Conservation (phyloP, 176 grass and related monocot species). For the Oryza australiensis region DNA sequence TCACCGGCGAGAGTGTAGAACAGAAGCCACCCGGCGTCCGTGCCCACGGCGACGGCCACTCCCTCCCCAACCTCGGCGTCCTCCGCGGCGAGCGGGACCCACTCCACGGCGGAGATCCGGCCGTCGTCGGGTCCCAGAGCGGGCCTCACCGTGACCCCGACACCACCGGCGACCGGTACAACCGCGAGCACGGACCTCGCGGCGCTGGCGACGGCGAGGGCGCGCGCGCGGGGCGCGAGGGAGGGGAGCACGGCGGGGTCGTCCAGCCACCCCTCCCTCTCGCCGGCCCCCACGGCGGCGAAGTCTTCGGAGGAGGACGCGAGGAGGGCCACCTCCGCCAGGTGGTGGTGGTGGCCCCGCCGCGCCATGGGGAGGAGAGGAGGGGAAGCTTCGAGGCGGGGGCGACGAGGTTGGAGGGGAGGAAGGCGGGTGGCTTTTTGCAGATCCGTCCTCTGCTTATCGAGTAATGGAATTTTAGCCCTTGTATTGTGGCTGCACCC, state of each 20-base stretch:
- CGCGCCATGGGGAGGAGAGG: slow-evolving; percentile 45
- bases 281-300: slow-evolving; percentile 54
- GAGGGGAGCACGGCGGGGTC: slow-evolving; percentile 65
- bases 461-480: too few relatives aligned
- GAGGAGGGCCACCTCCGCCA: slow-evolving; percentile 74
- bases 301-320: slow-evolving; percentile 50
- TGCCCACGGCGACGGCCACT: slow-evolving; percentile 55
- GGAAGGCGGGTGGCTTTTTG: not conserved
- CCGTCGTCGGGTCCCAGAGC: slow-evolving; percentile 57
- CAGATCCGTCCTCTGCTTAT: not conserved
- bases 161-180: slow-evolving; percentile 35
- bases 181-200: slow-evolving; percentile 44
- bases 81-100: slow-evolving; percentile 52
- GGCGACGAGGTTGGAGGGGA: not conserved
- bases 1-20: slow-evolving; percentile 67
- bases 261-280: slow-evolving; percentile 84
- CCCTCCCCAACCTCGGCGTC: slow-evolving; percentile 21
- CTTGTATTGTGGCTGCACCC: too few relatives aligned
- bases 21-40: slow-evolving; percentile 66
- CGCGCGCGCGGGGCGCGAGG: slow-evolving; percentile 47
- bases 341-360: slow-evolving; percentile 79
- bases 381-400: not conserved
- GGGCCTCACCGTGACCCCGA: slow-evolving; percentile 43
- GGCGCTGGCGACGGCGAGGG: slow-evolving; percentile 61
- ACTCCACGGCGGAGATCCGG: slow-evolving; percentile 64